Conservation (phyloP, 2,329 filamentous ascomycete species). For the Blastomyces emzantsi region DNA sequence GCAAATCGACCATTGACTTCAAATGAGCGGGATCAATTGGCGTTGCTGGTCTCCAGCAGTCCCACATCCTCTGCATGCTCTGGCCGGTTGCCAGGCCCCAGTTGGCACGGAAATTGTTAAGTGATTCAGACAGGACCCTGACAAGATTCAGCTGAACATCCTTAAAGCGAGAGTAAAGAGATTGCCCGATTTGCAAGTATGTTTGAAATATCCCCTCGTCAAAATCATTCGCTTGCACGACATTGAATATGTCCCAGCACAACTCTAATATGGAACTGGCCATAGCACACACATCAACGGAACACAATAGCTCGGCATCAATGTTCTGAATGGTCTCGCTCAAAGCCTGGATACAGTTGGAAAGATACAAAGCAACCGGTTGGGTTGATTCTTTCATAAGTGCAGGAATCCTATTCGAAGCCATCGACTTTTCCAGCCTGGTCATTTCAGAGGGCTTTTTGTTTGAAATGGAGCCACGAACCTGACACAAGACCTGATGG, state of each 20-base stretch:
- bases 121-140: constrained; percentile 23
- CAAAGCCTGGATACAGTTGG: constrained; percentile 30
- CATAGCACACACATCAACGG: constrained; percentile 19
- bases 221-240: constrained; percentile 36
- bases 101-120: constrained; percentile 54
- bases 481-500: constrained; percentile 26
- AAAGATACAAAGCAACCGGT: constrained; percentile 31
- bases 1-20: constrained; percentile 28
- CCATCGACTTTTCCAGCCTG: constrained; percentile 34
- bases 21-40: constrained; percentile 32
- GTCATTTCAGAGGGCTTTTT: constrained; percentile 38
- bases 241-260: constrained; percentile 42
- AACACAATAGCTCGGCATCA: constrained; percentile 21
- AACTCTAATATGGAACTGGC: constrained; percentile 32
- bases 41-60: constrained; percentile 54
- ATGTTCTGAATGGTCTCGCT: constrained; percentile 29
- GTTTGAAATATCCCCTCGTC: constrained; percentile 48
- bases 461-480: constrained; percentile 25
- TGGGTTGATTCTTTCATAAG: constrained; percentile 37
- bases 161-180: constrained; percentile 28
- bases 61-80: constrained; percentile 74
- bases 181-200: constrained; percentile 39
- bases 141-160: constrained; percentile 25
- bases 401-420: constrained; percentile 31
- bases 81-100: constrained; percentile 68